Conservation (phyloP, 1,139 yeast species). For the Protomyces inouyei region DNA sequence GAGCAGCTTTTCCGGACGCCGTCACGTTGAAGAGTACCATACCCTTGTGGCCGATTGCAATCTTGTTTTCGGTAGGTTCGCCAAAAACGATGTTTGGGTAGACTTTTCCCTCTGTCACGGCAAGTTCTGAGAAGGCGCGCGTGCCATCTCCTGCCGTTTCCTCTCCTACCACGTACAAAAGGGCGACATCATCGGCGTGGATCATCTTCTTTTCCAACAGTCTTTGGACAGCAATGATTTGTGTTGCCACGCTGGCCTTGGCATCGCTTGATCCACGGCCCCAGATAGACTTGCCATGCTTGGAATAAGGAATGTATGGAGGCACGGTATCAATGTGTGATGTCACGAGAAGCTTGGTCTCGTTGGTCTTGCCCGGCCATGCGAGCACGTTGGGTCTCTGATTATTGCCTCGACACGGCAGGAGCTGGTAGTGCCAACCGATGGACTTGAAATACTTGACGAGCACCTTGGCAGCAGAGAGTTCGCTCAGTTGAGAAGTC, state of each 20-base stretch:
- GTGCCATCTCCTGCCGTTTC: constrained; percentile 50
- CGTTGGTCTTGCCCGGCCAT: constrained; percentile 30
- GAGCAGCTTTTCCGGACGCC: constrained; percentile 55
- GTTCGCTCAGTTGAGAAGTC: constrained; percentile 12
- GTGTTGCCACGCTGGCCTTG: constrained; percentile 63
- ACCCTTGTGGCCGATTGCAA: constrained; percentile 71
- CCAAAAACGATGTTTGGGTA: constrained; percentile 68
- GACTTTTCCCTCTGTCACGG: constrained; percentile 2
- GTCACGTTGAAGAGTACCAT: constrained; percentile 43
- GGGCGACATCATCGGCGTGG: constrained; percentile 52
- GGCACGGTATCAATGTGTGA: constrained; percentile 73
- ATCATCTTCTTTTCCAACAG: constrained; percentile 44
- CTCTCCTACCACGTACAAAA: constrained; percentile 65
- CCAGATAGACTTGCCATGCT: constrained; percentile 50
- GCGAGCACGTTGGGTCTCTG: constrained; percentile 14
- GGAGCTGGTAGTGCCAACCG: constrained; percentile 8
- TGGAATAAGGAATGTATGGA: constrained; percentile 53
- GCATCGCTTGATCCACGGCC: constrained; percentile 71
- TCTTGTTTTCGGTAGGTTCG: constrained; percentile 66
- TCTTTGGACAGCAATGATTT: constrained; percentile 51
- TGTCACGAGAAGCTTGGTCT: constrained; percentile 53
- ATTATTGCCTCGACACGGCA: constrained; percentile 8
- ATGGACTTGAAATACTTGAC: constrained; percentile 7
- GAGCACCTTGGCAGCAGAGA: constrained; percentile 14
- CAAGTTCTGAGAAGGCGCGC: constrained; percentile 12